phyloP scores from a whole-genome alignment of 1,284 basidiomycete genomes.

The Fomitopsis palustris region DNA sequence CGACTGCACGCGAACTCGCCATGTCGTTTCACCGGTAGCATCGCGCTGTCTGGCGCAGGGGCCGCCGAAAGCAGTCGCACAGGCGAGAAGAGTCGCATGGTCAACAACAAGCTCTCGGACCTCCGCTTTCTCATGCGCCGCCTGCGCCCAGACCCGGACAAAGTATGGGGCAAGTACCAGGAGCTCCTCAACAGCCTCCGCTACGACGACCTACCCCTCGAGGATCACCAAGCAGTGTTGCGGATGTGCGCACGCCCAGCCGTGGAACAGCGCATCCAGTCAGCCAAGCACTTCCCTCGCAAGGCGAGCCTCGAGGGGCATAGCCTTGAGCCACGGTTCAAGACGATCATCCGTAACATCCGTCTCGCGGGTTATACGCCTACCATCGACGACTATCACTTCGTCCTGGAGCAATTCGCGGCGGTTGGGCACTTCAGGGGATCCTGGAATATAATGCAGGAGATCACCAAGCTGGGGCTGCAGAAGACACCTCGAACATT shows the following conservation, averaged over 20 bases:
- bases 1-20: not conserved
- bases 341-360: slow-evolving; percentile 65
- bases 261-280: slow-evolving; percentile 39
- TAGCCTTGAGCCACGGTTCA: slow-evolving; percentile 58
- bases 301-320: slow-evolving; percentile 34
- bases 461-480: slow-evolving; percentile 44
- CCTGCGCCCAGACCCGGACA: slow-evolving; percentile 35
- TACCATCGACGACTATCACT: slow-evolving; percentile 64
- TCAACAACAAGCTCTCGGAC: slow-evolving; percentile 29
- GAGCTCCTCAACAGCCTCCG: slow-evolving; percentile 49
- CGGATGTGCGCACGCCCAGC: slow-evolving; percentile 54
- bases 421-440: slow-evolving; percentile 64
- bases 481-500: slow-evolving; percentile 52
- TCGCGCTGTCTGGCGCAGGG: not conserved
- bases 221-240: slow-evolving; percentile 64
- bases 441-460: slow-evolving; percentile 54
- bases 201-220: slow-evolving; percentile 47
- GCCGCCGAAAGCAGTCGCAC: not conserved
- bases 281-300: slow-evolving; percentile 32
- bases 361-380: slow-evolving; percentile 48
- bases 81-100: slow-evolving; percentile 1
- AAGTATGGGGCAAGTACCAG: slow-evolving; percentile 59
- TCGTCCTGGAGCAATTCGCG: slow-evolving; percentile 68
- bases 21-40: not conserved
- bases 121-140: slow-evolving; percentile 23